Conservation (phyloP, 2,329 filamentous ascomycete genomes). For the Amauroascus verrucosus region DNA sequence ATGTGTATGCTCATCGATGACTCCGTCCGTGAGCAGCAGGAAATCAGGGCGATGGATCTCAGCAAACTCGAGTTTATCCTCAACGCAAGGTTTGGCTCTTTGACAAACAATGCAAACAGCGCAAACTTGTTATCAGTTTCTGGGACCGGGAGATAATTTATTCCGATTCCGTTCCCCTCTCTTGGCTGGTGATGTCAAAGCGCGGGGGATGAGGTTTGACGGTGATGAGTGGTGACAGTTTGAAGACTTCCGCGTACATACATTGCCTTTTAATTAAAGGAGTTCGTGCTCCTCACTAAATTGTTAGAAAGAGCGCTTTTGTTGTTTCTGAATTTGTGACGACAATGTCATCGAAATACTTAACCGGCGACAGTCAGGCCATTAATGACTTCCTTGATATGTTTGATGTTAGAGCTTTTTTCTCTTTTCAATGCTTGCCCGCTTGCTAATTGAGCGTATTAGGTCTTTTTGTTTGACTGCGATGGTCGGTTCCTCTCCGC, state of each 20-base stretch:
- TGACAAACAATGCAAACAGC: neutral
- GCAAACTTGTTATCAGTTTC: neutral
- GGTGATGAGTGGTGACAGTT: too few species aligned
- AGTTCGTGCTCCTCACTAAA: too few species aligned
- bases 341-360: constrained; percentile 39
- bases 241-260: too few species aligned
- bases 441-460: constrained; percentile 18
- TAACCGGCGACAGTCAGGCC: constrained; percentile 67
- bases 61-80: too few species aligned
- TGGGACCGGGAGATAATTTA: too few species aligned
- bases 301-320: neutral
- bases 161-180: too few species aligned
- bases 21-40: too few species aligned
- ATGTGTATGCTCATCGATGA: too few species aligned
- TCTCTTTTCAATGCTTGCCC: neutral
- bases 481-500: constrained; percentile 56
- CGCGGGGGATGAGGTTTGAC: too few species aligned
- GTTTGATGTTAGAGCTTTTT: constrained; percentile 64
- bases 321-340: neutral
- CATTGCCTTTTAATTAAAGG: too few species aligned
- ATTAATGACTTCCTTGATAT: constrained; percentile 76
- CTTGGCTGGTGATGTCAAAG: too few species aligned
- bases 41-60: too few species aligned
- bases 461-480: constrained; percentile 94
- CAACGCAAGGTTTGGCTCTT: neutral